Evolutionary conservation across 1,139 yeast species (phyloP).

Genomic region (Hansenula sp.): DNA sequence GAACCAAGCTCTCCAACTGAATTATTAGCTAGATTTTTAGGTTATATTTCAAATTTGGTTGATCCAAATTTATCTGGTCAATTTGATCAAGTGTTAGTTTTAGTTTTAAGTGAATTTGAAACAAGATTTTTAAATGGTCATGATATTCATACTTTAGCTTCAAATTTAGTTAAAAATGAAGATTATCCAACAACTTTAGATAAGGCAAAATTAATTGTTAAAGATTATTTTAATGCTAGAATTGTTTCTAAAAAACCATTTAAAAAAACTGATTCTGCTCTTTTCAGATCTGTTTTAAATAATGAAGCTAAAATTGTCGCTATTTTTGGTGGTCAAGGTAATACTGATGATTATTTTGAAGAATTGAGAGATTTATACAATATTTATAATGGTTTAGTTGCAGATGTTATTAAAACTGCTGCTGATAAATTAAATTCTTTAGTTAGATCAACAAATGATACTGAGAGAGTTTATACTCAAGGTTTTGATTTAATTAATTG

Average conservation of each 20-base stretch:
- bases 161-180: constrained; percentile 50
- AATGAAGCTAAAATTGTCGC: constrained; percentile 66
- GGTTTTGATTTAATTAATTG: constrained; percentile 87
- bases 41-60: constrained; percentile 63
- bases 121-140: constrained; percentile 65
- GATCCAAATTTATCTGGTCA: constrained; percentile 49
- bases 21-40: constrained; percentile 78
- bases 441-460: constrained; percentile 68
- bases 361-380: constrained; percentile 85
- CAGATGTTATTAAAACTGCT: constrained; percentile 65
- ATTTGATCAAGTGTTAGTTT: constrained; percentile 63
- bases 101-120: constrained; percentile 79
- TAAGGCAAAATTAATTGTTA: constrained; percentile 71
- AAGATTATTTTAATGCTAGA: constrained; percentile 61
- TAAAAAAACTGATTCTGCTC: constrained; percentile 56
- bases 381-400: constrained; percentile 69
- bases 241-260: constrained; percentile 44
- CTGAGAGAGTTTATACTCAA: constrained; percentile 87
- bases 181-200: constrained; percentile 59
- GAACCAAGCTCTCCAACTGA: constrained; percentile 91
- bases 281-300: constrained; percentile 56
- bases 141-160: constrained; percentile 90
- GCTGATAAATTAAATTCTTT: constrained; percentile 66
- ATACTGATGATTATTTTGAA: constrained; percentile 94
- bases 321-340: constrained; percentile 98